phyloP scores from a whole-genome alignment of 768 basidiomycete species.

The Tricholoma bakamatsutake region DNA sequence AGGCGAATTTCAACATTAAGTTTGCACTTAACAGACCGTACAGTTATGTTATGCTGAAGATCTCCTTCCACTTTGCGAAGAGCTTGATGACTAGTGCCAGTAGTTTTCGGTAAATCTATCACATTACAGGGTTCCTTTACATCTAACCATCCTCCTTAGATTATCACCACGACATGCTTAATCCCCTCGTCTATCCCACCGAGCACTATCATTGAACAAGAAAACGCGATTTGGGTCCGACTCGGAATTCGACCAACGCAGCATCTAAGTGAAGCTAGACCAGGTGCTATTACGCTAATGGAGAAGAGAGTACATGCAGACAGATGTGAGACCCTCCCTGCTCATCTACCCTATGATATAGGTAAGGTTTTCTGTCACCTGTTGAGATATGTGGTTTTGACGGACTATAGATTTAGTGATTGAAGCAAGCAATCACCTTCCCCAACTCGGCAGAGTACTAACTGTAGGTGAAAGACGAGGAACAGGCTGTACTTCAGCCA shows the following conservation, averaged over 20 bases:
- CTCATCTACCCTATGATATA: conserved; percentile 61
- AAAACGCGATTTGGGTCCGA: conserved; percentile 66
- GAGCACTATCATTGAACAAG: conserved; percentile 62
- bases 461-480: conserved; percentile 74
- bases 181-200: conserved; percentile 56
- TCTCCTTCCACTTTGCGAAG: conserved; percentile 79
- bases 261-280: conserved; percentile 87
- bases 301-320: conserved; percentile 85
- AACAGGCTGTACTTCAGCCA: conserved; percentile 87
- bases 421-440: conserved; percentile 36
- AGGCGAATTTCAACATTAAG: neutral
- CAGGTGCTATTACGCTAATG: conserved; percentile 78
- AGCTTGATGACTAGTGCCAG: conserved; percentile 70
- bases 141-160: conserved; percentile 29
- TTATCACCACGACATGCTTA: conserved; percentile 79
- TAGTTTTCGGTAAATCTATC: conserved; percentile 48
- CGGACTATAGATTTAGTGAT: conserved; percentile 72
- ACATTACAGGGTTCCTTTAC: conserved; percentile 18
- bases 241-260: conserved; percentile 88
- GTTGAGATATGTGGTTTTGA: conserved; percentile 6
- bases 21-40: neutral
- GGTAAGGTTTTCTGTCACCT: conserved; percentile 30
- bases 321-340: conserved; percentile 64
- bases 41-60: conserved; percentile 86
- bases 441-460: neutral